These are phyloP conservation scores for Micromonas commoda DNA, from an alignment of 139 green algal species.

Conservation along the genomic window DNA sequence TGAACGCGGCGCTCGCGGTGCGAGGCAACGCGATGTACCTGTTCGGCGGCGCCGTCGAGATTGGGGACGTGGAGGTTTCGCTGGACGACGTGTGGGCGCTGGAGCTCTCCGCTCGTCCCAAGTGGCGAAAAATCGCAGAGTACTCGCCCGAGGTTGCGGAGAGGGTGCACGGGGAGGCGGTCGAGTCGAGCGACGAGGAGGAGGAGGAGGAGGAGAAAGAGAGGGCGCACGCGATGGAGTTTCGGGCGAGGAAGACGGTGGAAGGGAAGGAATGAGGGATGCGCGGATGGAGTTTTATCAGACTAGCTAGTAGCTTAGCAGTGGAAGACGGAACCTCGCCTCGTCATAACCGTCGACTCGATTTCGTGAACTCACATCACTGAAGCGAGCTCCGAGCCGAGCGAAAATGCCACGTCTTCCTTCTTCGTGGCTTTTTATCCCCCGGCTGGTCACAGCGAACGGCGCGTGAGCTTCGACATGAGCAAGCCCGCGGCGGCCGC, in stretches of 20 bases:
- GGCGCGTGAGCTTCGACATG: no score
- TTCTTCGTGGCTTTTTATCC: no score
- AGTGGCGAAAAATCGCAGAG: neutral
- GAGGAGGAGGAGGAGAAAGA: neutral
- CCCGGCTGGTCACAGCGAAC: no score
- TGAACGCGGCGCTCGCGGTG: constrained; percentile 25
- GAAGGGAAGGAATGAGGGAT: neutral
- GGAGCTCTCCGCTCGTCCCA: neutral
- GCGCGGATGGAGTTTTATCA: no score
- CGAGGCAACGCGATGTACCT: constrained; percentile 21
- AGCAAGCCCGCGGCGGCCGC: no score
- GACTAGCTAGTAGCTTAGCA: no score
- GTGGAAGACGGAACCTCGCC: no score
- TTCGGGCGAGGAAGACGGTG: neutral
- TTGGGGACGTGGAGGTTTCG: constrained; percentile 26
- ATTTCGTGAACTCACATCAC: no score
- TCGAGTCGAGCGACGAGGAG: neutral
- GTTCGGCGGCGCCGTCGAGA: constrained; percentile 26
- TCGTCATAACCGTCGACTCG: no score
- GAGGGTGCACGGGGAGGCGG: neutral
- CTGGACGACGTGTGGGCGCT: constrained; percentile 33
- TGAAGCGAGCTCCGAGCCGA: no score
- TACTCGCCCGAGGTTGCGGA: neutral
- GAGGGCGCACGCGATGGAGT: neutral
- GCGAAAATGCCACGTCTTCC: no score